Evolutionary conservation across 768 basidiomycete genomes (phyloP).

Genomic region (Porpolomopsis calyptriformis): DNA sequence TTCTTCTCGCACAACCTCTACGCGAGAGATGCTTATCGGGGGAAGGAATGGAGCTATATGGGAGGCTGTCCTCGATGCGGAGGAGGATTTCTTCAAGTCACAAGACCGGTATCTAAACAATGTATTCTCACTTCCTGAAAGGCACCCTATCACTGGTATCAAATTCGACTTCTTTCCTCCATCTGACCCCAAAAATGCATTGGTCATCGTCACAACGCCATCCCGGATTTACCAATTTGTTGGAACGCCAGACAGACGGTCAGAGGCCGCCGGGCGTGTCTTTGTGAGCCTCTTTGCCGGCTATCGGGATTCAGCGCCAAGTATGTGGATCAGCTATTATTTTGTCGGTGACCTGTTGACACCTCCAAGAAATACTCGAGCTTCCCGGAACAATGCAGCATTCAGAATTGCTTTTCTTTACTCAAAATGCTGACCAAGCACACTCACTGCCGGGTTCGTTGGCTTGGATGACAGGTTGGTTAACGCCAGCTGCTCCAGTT

Average conservation of each 20-base stretch:
- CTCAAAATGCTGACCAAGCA: constrained; percentile 58
- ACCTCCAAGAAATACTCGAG: constrained; percentile 69
- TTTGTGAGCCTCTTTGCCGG: constrained; percentile 65
- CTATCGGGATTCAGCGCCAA: constrained; percentile 71
- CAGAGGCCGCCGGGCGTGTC: constrained; percentile 65
- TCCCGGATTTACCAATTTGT: constrained; percentile 87
- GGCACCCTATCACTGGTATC: constrained; percentile 75
- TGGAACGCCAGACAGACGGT: constrained; percentile 52
- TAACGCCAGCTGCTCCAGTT: neutral
- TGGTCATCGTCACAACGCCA: constrained; percentile 77
- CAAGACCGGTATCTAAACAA: constrained; percentile 68
- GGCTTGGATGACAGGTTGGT: constrained; percentile 87
- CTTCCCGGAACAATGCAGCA: constrained; percentile 67
- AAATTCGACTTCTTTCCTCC: constrained; percentile 69
- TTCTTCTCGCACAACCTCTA: constrained; percentile 59
- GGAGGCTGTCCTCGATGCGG: constrained; percentile 81
- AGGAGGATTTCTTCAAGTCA: constrained; percentile 87
- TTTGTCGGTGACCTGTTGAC: constrained; percentile 20
- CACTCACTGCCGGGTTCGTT: constrained; percentile 60
- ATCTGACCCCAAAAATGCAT: constrained; percentile 45
- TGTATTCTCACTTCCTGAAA: constrained; percentile 70
- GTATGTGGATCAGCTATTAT: constrained; percentile 29
- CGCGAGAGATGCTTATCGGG: constrained; percentile 79
- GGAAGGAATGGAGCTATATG: constrained; percentile 77
- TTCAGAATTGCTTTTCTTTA: constrained; percentile 77